Evolutionary conservation across 2,329 filamentous ascomycete genomes (phyloP), one percentile per base, ranked within the genome.

Genomic region (Cephalotrichum gorgonifer): DNA sequence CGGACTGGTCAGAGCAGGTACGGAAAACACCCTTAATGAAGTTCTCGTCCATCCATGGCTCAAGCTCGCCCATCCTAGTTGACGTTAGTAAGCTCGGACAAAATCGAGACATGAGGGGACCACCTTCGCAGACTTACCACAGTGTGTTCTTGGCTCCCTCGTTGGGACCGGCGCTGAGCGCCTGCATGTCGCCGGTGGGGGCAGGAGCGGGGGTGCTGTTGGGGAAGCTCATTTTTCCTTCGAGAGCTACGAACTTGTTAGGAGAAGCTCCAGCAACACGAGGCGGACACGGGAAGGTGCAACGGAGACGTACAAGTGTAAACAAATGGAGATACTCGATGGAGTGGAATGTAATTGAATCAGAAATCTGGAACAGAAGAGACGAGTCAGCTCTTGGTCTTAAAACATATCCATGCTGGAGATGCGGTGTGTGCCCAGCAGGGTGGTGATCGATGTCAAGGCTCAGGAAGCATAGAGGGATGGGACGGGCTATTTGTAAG

Each of bases 1-100:
- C 93, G 55, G 83, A 83, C 70, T 97, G 93, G 57, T 86, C 89
- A 72, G 95, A 86, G 60, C 90, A 83, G 62, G 88, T 95, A 55
- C 74, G 63, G 78, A 88, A 97, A 43, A 97, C 82, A 58, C 86
- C 93, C 70, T 94, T 90, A 63, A 98, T 87, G 67, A 97, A 98
- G 70, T 91, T 94, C 74, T 98, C 93, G 60, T 98, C 93, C 72
- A 98, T 97, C 93, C 93, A 98, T 26, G 89, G 88, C 69, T 97
- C 91, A 55, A 98, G 85, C 67, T 98, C 93, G 58, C 93, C 93
- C 93, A 98, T 98, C 91, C 90, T 95, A 54, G 35, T 25, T 46
- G 50, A 25, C 30, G n/a, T n/a, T 17, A 46, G 22, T 25, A 25
- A 27, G 41, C 2, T 2, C 35, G 33, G 17, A 22, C 28, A 12